Evolutionary conservation across 225 moss, liverwort and hornwort genomes (phyloP), one percentile per base, ranked within the genome.

Genomic region (Straminergon stramineum): DNA sequence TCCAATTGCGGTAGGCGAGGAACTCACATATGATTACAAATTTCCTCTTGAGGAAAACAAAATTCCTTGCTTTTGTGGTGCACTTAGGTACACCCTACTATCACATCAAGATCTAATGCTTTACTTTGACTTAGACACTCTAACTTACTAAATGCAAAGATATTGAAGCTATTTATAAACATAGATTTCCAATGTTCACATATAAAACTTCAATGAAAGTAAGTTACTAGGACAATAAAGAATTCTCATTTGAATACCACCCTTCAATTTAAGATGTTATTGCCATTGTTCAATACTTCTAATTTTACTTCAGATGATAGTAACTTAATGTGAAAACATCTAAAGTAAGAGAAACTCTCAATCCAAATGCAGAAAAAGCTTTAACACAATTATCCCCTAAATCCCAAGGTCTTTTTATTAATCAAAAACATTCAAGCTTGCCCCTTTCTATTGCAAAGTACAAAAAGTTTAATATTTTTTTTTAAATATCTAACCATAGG

Each of bases 1-100:
- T 9, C 66, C 74, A 76, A 99, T 99, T 93, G 65, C 11, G 71
- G 90, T 87, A 53, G 98, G 98, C 2, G 98, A 99, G 30, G 98
- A 99, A 84, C 94, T 99, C 6, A 99, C 98, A 3, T 97, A 99
- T 21, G 96, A 97, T 52, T 99, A 99, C 52, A 99, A 99, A 66
- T 97, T 96, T 82, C 96, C 96, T 41, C 92, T 96, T 28, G 98
- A 99, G 75, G 96, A 96, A 65, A 96, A 96, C 79, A 97, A 99
- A 80, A 97, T 97, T 37, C 94, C 95, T 35, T 99, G 98, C 85
- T 95, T 90, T 79, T 99, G 98, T 89, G 93, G 96, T 52, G 80
- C 93, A 82, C 31, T 89, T 41, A 97, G 92, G 96, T 98, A 92
- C 5, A 37, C 19, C 3, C 45, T 1, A 61, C 10, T 71, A 8